These are phyloP conservation scores for Leishmania martiniquensis DNA, from an alignment of 208 protist species.

Conservation along the genomic window DNA sequence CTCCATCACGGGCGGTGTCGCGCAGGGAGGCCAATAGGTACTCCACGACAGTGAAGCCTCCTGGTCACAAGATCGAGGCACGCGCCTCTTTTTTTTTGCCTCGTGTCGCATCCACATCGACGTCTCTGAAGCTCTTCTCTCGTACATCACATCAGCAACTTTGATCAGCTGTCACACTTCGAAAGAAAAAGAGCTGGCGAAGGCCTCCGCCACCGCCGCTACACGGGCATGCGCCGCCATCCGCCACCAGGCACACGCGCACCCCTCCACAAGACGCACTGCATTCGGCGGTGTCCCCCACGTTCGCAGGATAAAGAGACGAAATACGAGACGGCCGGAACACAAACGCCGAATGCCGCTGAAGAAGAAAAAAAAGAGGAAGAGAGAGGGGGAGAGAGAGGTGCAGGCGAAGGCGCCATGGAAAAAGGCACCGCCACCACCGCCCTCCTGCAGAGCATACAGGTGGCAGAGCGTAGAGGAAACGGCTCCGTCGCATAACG, in stretches of 20 bases:
- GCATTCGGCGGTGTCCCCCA: neutral
- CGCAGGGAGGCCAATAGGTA: neutral
- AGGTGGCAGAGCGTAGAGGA: too few relatives aligned
- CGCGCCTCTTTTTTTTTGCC: neutral
- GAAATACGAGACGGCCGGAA: neutral
- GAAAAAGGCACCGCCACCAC: neutral
- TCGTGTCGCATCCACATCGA: neutral
- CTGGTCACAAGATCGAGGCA: neutral
- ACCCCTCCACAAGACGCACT: neutral
- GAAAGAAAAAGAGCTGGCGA: neutral
- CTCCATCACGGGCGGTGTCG: neutral
- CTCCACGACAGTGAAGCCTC: neutral
- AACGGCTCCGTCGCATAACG: too few relatives aligned
- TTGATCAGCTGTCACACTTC: neutral
- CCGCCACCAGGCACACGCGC: neutral
- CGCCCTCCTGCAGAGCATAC: too few relatives aligned
- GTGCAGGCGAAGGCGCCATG: neutral
- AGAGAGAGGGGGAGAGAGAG: constrained; percentile 3
- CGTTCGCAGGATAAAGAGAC: neutral
- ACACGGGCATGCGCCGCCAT: neutral
- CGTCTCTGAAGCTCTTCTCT: too few relatives aligned
- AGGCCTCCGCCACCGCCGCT: neutral
- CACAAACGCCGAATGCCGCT: neutral
- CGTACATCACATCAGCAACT: neutral
- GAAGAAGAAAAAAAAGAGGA: neutral